phyloP scores from a whole-genome alignment of 2,329 filamentous ascomycete genomes.

The Sporothrix protearum region DNA sequence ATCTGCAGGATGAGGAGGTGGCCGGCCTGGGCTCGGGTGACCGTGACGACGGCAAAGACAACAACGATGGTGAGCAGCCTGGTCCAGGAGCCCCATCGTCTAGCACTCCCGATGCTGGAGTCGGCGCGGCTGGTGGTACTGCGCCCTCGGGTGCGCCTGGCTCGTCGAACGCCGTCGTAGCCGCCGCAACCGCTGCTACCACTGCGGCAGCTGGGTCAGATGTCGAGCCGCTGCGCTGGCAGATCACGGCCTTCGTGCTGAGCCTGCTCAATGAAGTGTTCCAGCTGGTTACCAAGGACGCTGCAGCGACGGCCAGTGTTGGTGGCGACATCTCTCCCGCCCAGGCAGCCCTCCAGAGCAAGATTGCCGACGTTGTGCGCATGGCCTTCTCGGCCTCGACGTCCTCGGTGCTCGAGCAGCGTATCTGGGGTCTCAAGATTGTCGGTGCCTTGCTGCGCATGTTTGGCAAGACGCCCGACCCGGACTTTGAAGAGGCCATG shows the following conservation, averaged over 20 bases:
- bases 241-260: conserved; percentile 92
- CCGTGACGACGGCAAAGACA: conserved; percentile 54
- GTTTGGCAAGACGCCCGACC: conserved; percentile 92
- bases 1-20: conserved; percentile 92
- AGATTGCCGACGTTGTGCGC: conserved; percentile 86
- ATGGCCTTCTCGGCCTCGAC: conserved; percentile 98
- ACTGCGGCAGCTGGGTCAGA: conserved; percentile 50
- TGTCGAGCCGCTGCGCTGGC: conserved; percentile 90
- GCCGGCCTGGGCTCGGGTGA: conserved; percentile 77
- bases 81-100: conserved; percentile 28
- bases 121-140: not conserved
- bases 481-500: conserved; percentile 96
- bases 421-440: conserved; percentile 88
- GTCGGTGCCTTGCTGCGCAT: conserved; percentile 91
- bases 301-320: conserved; percentile 67
- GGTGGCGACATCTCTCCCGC: conserved; percentile 54
- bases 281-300: conserved; percentile 71
- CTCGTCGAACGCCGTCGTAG: not conserved
- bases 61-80: conserved; percentile 35
- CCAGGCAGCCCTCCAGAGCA: conserved; percentile 73
- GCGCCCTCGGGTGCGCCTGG: not conserved
- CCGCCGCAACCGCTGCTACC: not conserved
- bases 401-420: conserved; percentile 81
- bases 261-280: conserved; percentile 82
- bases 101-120: not conserved